These are phyloP conservation scores for Metschnikowia cerradonensis DNA, from an alignment of 805 yeast species.

Conservation along the genomic window DNA sequence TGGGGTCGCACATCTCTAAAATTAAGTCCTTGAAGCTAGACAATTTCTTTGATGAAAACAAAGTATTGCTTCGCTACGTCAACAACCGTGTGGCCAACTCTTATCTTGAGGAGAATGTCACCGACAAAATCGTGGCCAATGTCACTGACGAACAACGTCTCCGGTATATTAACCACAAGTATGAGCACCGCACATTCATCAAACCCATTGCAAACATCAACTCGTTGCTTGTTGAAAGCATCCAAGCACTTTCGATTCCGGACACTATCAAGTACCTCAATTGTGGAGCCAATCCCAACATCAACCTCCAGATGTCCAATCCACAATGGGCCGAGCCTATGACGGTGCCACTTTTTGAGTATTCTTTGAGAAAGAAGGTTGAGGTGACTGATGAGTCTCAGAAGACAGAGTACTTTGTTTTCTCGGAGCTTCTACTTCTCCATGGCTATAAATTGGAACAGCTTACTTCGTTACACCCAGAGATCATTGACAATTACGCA, in stretches of 20 bases:
- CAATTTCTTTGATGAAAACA: conserved; percentile 56
- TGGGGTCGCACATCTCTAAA: conserved; percentile 80
- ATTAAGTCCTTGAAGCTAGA: conserved; percentile 78
- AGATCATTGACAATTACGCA: conserved; percentile 37
- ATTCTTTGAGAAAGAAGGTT: conserved; percentile 47
- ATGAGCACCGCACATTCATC: conserved; percentile 49
- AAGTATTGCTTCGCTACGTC: conserved; percentile 47
- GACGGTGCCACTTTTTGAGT: conserved; percentile 35
- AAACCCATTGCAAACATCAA: conserved; percentile 19
- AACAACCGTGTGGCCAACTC: conserved; percentile 55
- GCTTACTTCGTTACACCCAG: conserved; percentile 20
- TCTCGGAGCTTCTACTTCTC: conserved; percentile 54
- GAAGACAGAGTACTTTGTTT: conserved; percentile 31
- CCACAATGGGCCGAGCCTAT: conserved; percentile 16
- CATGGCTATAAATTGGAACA: conserved; percentile 52
- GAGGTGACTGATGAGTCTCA: conserved; percentile 15
- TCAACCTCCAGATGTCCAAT: conserved; percentile 32
- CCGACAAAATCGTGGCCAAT: conserved; percentile 24
- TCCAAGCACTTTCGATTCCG: conserved; percentile 46
- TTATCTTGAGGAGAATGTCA: conserved; percentile 51
- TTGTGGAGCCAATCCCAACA: conserved; percentile 46
- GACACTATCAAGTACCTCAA: conserved; percentile 42
- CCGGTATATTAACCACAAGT: conserved; percentile 63
- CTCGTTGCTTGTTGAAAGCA: conserved; percentile 46
- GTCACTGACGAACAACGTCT: conserved; percentile 47